A percentile compares a stretch with the other conserved stretches of the same genome.
These are phyloP conservation scores for Suillus subaureus DNA, from an alignment of 768 basidiomycete species.

Conservation along the genomic window DNA sequence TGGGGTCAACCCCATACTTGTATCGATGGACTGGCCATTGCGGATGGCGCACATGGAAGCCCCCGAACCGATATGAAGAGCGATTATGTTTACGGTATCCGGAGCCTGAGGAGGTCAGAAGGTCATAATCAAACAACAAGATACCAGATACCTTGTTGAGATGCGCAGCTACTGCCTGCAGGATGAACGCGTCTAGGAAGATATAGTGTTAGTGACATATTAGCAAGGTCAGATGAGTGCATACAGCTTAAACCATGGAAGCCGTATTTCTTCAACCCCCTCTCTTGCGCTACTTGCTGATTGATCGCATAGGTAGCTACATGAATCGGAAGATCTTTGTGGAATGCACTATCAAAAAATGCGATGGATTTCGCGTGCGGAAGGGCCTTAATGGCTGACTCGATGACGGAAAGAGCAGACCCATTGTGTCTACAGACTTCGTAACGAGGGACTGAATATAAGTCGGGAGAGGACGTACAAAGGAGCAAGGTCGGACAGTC, in stretches of 20 bases:
- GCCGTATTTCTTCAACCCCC: slow-evolving; percentile 85
- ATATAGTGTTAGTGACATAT: background rate
- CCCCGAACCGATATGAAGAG: slow-evolving; percentile 90
- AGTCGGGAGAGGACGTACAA: slow-evolving; percentile 48
- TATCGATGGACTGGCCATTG: slow-evolving; percentile 76
- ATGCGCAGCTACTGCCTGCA: slow-evolving; percentile 58
- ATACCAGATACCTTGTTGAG: slow-evolving; percentile 50
- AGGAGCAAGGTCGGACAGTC: slow-evolving; percentile 79
- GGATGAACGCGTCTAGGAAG: slow-evolving; percentile 63
- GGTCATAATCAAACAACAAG: background rate
- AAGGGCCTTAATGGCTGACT: slow-evolving; percentile 60
- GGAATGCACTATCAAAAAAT: slow-evolving; percentile 89
- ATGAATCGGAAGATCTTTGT: slow-evolving; percentile 72
- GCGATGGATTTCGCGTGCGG: slow-evolving; percentile 75
- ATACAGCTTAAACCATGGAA: slow-evolving; percentile 86
- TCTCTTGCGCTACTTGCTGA: slow-evolving; percentile 56
- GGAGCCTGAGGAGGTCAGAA: slow-evolving; percentile 34
- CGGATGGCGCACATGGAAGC: slow-evolving; percentile 81
- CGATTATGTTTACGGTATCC: slow-evolving; percentile 67
- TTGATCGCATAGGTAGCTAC: slow-evolving; percentile 82
- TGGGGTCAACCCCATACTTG: slow-evolving; percentile 91
- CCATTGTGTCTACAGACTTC: slow-evolving; percentile 54
- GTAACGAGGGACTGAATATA: background rate
- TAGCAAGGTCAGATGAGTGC: background rate
- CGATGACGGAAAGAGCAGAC: slow-evolving; percentile 59